Evolutionary conservation across 1,284 basidiomycete species (phyloP).

Genomic region (Cryptococcus sp.): DNA sequence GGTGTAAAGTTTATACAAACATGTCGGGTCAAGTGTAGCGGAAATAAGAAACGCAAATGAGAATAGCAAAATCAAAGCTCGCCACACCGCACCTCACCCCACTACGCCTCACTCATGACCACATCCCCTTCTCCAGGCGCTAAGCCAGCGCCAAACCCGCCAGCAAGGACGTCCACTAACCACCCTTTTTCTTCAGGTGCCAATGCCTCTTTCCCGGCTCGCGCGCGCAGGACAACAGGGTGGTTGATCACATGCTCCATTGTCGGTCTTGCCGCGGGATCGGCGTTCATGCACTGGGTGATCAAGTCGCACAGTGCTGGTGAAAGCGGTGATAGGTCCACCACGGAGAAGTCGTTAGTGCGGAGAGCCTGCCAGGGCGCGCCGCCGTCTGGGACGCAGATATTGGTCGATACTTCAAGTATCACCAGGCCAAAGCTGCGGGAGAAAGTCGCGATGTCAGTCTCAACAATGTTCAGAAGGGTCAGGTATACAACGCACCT

Average conservation of each 20-base stretch:
- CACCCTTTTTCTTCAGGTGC: conserved; percentile 49
- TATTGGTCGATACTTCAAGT: conserved; percentile 92
- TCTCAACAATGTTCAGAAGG: neutral
- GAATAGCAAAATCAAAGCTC: neutral
- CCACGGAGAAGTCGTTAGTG: conserved; percentile 86
- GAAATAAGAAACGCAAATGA: neutral
- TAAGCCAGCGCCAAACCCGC: conserved; percentile 14
- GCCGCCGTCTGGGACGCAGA: conserved; percentile 94
- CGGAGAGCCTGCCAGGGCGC: conserved; percentile 92
- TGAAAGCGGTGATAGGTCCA: conserved; percentile 72
- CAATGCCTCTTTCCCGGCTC: conserved; percentile 54
- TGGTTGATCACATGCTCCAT: conserved; percentile 65
- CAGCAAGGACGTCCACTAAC: conserved; percentile 45
- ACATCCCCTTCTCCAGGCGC: conserved; percentile 15
- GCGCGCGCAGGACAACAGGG: conserved; percentile 68
- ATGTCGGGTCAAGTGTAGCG: neutral
- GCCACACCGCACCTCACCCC: neutral
- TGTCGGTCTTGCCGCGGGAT: conserved; percentile 65
- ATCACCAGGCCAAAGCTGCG: conserved; percentile 88
- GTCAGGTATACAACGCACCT: conserved; percentile 61
- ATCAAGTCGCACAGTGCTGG: conserved; percentile 71
- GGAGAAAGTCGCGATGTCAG: neutral
- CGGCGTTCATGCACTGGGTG: conserved; percentile 73
- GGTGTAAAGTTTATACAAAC: neutral
- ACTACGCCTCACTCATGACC: conserved; percentile 18